Conservation (phyloP, 129 eudicot genomes). For the Flaveria bidentis region DNA sequence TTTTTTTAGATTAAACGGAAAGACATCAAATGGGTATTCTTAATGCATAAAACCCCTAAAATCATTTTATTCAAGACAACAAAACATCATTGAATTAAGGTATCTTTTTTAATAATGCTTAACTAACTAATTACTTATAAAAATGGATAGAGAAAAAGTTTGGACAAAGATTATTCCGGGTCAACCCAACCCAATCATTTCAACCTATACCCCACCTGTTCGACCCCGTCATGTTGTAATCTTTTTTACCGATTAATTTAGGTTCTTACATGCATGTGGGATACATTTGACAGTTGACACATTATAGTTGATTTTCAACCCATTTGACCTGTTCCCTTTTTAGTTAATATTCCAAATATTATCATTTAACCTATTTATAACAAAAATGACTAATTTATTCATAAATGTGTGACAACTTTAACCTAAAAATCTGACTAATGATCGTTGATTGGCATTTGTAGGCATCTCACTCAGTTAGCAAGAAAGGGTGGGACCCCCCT, state of each 20-base stretch:
- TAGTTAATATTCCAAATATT: neutral
- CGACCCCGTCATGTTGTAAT: neutral
- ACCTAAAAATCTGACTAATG: slow-evolving; percentile 6
- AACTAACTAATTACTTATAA: neutral
- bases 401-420: neutral
- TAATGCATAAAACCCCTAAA: neutral
- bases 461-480: slow-evolving; percentile 88
- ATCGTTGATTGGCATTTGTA: slow-evolving; percentile 36
- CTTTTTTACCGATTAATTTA: neutral
- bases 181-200: neutral
- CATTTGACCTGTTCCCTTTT: neutral
- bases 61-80: neutral
- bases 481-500: slow-evolving; percentile 84
- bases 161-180: neutral
- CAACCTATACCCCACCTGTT: neutral
- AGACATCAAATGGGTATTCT: neutral
- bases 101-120: neutral
- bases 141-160: neutral
- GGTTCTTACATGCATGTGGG: neutral
- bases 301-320: neutral
- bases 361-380: neutral
- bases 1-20: neutral
- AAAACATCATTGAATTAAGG: neutral
- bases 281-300: slow-evolving; percentile 3
- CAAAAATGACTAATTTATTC: neutral